Conservation (phyloP, 129 eudicot genomes). For the Pseudognaphalium luteoalbum region DNA sequence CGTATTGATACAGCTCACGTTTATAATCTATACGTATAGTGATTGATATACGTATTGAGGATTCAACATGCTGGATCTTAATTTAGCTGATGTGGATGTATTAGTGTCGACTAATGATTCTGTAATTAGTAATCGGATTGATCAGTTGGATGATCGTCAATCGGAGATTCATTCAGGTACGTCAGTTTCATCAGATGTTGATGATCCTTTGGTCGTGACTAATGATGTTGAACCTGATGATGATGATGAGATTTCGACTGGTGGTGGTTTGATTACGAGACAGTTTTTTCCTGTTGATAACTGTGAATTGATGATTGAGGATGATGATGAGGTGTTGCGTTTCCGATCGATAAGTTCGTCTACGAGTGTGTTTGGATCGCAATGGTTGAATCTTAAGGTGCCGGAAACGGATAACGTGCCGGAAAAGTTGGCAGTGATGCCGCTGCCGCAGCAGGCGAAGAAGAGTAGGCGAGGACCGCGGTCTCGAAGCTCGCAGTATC, state of each 20-base stretch:
- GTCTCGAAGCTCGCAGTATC: slow-evolving; percentile 83
- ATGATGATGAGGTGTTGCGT: slow-evolving; percentile 36
- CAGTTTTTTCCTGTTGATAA: slow-evolving; percentile 58
- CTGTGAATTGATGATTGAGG: slow-evolving; percentile 30
- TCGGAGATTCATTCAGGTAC: slow-evolving; percentile 40
- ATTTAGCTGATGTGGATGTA: slow-evolving; percentile 27
- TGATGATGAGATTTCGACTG: slow-evolving; percentile 19
- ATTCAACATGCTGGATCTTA: slow-evolving; percentile 63
- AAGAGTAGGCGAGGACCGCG: slow-evolving; percentile 91
- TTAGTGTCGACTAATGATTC: slow-evolving; percentile 35
- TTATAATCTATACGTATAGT: slow-evolving; percentile 12
- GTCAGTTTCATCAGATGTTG: slow-evolving; percentile 52
- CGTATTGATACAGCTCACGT: background rate
- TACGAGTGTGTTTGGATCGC: slow-evolving; percentile 32
- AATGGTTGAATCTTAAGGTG: slow-evolving; percentile 64
- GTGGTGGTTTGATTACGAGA: slow-evolving; percentile 44
- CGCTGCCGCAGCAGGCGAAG: slow-evolving; percentile 47
- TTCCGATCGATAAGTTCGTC: slow-evolving; percentile 26
- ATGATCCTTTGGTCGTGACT: slow-evolving; percentile 28
- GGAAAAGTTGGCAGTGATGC: slow-evolving; percentile 18
- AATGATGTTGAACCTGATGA: slow-evolving; percentile 31
- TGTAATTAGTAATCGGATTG: slow-evolving; percentile 14
- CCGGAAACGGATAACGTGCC: slow-evolving; percentile 37
- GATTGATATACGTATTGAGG: slow-evolving; percentile 7
- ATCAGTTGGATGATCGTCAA: slow-evolving; percentile 29